Percentiles rank a stretch among this genome's conserved stretches.
These are phyloP conservation scores for Phytophthora europaea DNA, from an alignment of 352 stramenopile genomes.

Conservation along the genomic window DNA sequence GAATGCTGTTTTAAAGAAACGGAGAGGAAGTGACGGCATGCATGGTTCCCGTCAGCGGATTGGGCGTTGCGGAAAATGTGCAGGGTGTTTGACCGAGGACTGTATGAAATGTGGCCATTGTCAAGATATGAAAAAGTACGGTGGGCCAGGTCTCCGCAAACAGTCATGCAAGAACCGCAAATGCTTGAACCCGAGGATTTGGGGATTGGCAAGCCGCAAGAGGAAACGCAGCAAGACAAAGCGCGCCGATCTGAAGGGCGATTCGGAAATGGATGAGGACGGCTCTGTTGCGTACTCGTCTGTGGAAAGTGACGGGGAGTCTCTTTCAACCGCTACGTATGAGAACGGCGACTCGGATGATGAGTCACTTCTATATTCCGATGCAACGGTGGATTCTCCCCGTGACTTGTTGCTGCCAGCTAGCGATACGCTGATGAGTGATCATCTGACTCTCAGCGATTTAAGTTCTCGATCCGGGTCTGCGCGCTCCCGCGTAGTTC, in stretches of 20 bases:
- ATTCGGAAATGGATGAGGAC: slow-evolving; percentile 57
- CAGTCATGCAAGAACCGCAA: slow-evolving; percentile 91
- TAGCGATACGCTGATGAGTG: slow-evolving; percentile 47
- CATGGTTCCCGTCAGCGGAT: slow-evolving; percentile 71
- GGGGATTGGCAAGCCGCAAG: slow-evolving; percentile 58
- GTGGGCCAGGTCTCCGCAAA: slow-evolving; percentile 85
- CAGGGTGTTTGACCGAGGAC: slow-evolving; percentile 80
- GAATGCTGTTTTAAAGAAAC: slow-evolving; percentile 41
- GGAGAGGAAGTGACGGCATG: slow-evolving; percentile 43
- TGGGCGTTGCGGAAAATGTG: slow-evolving; percentile 81
- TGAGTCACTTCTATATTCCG: slow-evolving; percentile 41
- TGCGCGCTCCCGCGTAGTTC: slow-evolving; percentile 70
- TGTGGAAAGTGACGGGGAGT: slow-evolving; percentile 67
- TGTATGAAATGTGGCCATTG: slow-evolving; percentile 91
- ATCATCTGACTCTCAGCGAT: slow-evolving; percentile 49
- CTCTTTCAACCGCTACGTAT: slow-evolving; percentile 38
- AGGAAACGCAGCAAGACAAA: slow-evolving; percentile 47
- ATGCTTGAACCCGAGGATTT: slow-evolving; percentile 78
- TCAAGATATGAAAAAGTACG: slow-evolving; percentile 93
- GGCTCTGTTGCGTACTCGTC: slow-evolving; percentile 55
- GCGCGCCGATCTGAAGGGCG: slow-evolving; percentile 39
- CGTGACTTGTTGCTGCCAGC: slow-evolving; percentile 48
- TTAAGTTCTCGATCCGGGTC: slow-evolving; percentile 46
- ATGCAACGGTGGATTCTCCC: slow-evolving; percentile 43
- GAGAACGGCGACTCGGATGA: slow-evolving; percentile 38